phyloP scores from a whole-genome alignment of 345 rosid genomes.

The Balakata baccata region DNA sequence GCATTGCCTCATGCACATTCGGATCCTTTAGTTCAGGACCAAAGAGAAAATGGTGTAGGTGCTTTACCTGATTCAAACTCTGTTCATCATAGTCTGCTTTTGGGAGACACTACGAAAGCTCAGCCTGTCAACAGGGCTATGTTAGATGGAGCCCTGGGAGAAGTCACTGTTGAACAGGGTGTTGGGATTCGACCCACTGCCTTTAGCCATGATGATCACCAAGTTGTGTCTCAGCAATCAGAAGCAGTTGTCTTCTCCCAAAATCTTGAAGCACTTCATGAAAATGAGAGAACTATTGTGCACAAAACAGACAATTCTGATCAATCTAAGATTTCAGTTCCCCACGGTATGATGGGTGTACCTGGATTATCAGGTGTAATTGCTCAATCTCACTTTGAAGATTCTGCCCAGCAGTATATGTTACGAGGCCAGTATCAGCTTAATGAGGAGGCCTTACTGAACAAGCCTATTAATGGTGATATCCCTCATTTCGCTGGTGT shows the following conservation, averaged over 20 bases:
- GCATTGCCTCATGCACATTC: slow-evolving; percentile 71
- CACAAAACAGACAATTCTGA: slow-evolving; percentile 31
- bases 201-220: slow-evolving; percentile 33
- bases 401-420: slow-evolving; percentile 24
- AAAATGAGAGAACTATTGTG: slow-evolving; percentile 18
- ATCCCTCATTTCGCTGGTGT: slow-evolving; percentile 23
- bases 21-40: slow-evolving; percentile 46
- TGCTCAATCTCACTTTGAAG: slow-evolving; percentile 33
- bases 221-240: slow-evolving; percentile 28
- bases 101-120: slow-evolving; percentile 35
- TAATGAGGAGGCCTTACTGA: slow-evolving; percentile 32
- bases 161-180: slow-evolving; percentile 37
- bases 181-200: slow-evolving; percentile 25
- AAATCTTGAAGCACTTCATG: slow-evolving; percentile 28
- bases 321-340: slow-evolving; percentile 28
- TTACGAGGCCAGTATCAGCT: slow-evolving; percentile 26
- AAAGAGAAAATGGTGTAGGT: slow-evolving; percentile 26
- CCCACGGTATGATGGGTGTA: slow-evolving; percentile 24
- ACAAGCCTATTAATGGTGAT: slow-evolving; percentile 25
- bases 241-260: slow-evolving; percentile 29
- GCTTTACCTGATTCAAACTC: slow-evolving; percentile 28
- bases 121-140: slow-evolving; percentile 27
- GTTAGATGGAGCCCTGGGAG: slow-evolving; percentile 37
- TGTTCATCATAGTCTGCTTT: slow-evolving; percentile 44
- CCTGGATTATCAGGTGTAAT: slow-evolving; percentile 26